Conservation (phyloP, 2,329 filamentous ascomycete species). For the Rosellinia necatrix region DNA sequence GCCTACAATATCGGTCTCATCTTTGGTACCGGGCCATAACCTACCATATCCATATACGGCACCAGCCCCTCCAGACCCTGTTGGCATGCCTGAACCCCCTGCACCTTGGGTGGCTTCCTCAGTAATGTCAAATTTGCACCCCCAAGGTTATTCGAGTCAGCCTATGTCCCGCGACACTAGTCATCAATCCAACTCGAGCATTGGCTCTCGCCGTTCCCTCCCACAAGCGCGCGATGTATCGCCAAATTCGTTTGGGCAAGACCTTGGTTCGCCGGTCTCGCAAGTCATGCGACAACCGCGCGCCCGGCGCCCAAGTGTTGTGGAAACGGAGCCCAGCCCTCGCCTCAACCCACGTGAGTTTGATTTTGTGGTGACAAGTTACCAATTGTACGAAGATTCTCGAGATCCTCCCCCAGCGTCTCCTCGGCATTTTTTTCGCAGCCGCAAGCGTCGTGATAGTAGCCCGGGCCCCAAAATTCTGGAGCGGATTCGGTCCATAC, state of each 20-base stretch:
- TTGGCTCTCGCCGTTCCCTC: constrained; percentile 32
- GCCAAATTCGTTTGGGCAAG: constrained; percentile 13
- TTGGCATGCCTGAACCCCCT: constrained; percentile 23
- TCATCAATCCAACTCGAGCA: constrained; percentile 43
- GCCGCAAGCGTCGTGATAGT: constrained; percentile 18
- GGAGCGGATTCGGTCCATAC: constrained; percentile 25
- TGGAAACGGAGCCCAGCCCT: constrained; percentile 52
- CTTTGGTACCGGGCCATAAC: constrained; percentile 2
- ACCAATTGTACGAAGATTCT: constrained; percentile 33
- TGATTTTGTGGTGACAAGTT: constrained; percentile 37
- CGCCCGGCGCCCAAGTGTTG: constrained; percentile 45
- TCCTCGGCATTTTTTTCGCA: constrained; percentile 10
- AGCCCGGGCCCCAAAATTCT: constrained; percentile 6
- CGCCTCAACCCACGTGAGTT: constrained; percentile 34
- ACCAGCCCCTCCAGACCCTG: constrained; percentile 28
- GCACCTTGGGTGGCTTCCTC: constrained; percentile 35
- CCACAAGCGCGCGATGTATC: constrained; percentile 9
- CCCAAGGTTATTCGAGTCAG: constrained; percentile 52
- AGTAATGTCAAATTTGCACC: constrained; percentile 30
- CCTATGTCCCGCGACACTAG: constrained; percentile 56
- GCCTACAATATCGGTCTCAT: not conserved
- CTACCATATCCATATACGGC: constrained; percentile 34
- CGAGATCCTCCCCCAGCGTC: not conserved
- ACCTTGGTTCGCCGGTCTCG: constrained; percentile 30
- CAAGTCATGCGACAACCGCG: constrained; percentile 37